A percentile compares a stretch with the other conserved stretches of the same genome.
Conservation (phyloP, 306 rosid genomes). For the Medicago lupulina region DNA sequence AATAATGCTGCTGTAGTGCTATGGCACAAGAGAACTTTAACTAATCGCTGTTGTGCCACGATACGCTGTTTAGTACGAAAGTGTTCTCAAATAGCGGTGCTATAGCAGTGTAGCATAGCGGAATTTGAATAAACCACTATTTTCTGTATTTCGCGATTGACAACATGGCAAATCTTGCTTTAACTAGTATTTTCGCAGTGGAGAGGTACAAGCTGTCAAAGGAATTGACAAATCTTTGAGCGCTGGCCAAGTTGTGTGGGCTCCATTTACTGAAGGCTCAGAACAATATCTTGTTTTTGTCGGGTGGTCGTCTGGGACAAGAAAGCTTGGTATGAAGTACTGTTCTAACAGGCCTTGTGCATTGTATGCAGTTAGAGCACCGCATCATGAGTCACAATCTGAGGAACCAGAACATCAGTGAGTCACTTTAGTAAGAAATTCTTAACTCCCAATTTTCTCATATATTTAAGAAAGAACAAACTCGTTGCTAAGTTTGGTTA, state of each 20-base stretch:
- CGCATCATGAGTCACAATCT: conserved; percentile 49
- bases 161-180: conserved; percentile 4
- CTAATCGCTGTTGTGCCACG: not conserved
- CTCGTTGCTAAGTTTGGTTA: conserved; percentile 22
- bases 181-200: conserved; percentile 53
- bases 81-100: not conserved
- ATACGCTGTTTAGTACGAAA: not conserved
- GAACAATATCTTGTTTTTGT: conserved; percentile 75
- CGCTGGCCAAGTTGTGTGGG: conserved; percentile 93
- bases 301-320: conserved; percentile 73
- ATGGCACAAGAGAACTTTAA: not conserved
- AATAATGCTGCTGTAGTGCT: not conserved
- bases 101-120: not conserved
- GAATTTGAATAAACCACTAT: not conserved
- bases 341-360: conserved; percentile 88
- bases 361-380: conserved; percentile 65
- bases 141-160: not conserved
- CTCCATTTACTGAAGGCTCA: conserved; percentile 57
- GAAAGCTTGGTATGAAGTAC: conserved; percentile 87
- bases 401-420: conserved; percentile 57
- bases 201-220: conserved; percentile 70
- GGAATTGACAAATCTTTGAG: conserved; percentile 75
- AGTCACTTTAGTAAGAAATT: conserved; percentile 46
- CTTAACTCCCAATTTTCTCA: conserved; percentile 3
- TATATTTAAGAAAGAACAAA: not conserved